A percentile compares a stretch with the other conserved stretches of the same genome.
Conservation (phyloP, 2,329 filamentous ascomycete genomes). For the Pseudocercospora vitis region DNA sequence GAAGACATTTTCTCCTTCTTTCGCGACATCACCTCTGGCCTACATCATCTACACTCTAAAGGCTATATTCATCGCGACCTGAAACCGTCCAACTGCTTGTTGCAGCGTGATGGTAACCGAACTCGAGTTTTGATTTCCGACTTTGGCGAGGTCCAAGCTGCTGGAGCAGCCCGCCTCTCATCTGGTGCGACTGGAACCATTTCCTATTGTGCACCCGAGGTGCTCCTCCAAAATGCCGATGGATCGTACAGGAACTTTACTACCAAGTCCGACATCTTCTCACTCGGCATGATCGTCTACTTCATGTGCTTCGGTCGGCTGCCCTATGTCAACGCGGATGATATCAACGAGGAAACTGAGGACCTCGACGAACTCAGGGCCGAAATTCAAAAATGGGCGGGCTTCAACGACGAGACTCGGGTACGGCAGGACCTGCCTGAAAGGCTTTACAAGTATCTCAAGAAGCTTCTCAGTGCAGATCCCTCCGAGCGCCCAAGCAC, state of each 20-base stretch:
- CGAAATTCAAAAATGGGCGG: slow-evolving; percentile 84
- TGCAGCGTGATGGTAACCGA: slow-evolving; percentile 69
- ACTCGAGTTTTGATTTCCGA: slow-evolving; percentile 88
- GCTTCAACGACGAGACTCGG: slow-evolving; percentile 63
- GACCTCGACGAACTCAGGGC: slow-evolving; percentile 80
- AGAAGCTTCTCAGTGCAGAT: slow-evolving; percentile 74
- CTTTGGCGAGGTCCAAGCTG: slow-evolving; percentile 92
- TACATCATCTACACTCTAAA: slow-evolving; percentile 84
- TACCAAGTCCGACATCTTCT: slow-evolving; percentile 97
- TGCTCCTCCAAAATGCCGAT: slow-evolving; percentile 63
- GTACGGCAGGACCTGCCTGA: slow-evolving; percentile 79
- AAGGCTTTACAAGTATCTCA: slow-evolving; percentile 81
- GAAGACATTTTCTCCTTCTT: slow-evolving; percentile 98
- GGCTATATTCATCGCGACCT: slow-evolving; percentile 96
- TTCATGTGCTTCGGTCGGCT: slow-evolving; percentile 94
- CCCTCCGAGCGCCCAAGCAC: slow-evolving; percentile 77
- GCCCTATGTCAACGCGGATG: slow-evolving; percentile 81
- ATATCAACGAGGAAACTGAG: slow-evolving; percentile 85
- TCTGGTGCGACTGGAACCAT: slow-evolving; percentile 95
- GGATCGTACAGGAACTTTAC: slow-evolving; percentile 90
- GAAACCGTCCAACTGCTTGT: slow-evolving; percentile 91
- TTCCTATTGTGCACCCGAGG: slow-evolving; percentile 92
- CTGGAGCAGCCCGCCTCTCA: slow-evolving; percentile 77
- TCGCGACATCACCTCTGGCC: slow-evolving; percentile 86
- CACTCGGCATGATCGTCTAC: slow-evolving; percentile 95